These are phyloP conservation scores for Mycosarcoma maydis DNA, from an alignment of 1,284 basidiomycete species.

Conservation along the genomic window DNA sequence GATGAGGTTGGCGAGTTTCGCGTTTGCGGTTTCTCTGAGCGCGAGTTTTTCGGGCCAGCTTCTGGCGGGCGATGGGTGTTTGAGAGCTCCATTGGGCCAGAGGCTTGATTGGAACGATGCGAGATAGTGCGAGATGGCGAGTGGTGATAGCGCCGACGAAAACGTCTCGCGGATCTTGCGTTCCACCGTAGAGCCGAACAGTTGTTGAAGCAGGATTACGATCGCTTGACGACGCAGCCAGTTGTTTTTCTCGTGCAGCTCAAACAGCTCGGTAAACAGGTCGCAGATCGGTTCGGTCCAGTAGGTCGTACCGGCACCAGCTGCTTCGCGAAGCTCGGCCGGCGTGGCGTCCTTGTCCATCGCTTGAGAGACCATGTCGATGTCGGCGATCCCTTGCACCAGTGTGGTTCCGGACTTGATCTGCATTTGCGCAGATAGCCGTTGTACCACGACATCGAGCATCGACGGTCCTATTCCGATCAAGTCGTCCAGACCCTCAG, in stretches of 20 bases:
- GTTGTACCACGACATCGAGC: constrained; percentile 52
- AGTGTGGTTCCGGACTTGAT: constrained; percentile 23
- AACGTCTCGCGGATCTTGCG: constrained; percentile 86
- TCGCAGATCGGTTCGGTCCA: constrained; percentile 96
- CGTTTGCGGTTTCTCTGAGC: constrained; percentile 83
- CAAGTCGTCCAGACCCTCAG: constrained; percentile 54
- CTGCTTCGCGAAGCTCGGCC: constrained; percentile 78
- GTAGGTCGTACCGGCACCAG: constrained; percentile 78
- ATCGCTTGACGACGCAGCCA: constrained; percentile 97
- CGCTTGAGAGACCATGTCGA: constrained; percentile 51
- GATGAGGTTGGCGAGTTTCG: constrained; percentile 85
- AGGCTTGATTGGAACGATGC: constrained; percentile 74
- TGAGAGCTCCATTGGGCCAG: constrained; percentile 84
- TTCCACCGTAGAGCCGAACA: constrained; percentile 95
- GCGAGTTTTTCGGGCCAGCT: constrained; percentile 80
- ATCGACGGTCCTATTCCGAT: constrained; percentile 57
- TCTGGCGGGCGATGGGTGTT: constrained; percentile 74
- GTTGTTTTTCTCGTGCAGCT: constrained; percentile 91
- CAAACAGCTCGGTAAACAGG: constrained; percentile 88
- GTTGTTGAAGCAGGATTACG: constrained; percentile 92
- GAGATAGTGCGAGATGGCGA: constrained; percentile 74
- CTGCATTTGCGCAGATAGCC: constrained; percentile 57
- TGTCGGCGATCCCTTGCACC: constrained; percentile 40
- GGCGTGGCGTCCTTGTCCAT: constrained; percentile 40
- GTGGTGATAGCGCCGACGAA: constrained; percentile 69